phyloP scores from a whole-genome alignment of 805 yeast genomes.

The Candida ascalaphidarum region DNA sequence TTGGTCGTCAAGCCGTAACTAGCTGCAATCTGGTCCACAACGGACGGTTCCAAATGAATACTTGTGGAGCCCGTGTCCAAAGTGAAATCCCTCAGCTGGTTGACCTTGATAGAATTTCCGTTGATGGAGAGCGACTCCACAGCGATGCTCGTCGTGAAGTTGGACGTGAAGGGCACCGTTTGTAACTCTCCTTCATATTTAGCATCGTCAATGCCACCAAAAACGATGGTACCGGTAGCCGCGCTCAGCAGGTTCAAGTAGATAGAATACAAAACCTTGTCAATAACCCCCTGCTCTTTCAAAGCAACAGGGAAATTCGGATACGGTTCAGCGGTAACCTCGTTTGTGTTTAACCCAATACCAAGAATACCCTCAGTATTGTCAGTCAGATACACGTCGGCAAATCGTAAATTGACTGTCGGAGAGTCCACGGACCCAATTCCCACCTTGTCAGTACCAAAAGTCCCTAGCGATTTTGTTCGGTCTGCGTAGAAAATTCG shows the following conservation, averaged over 20 bases:
- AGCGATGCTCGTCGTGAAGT: not conserved
- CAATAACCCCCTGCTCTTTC: constrained; percentile 18
- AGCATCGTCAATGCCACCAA: constrained; percentile 23
- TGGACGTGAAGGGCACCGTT: too few species aligned
- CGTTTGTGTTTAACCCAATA: too few species aligned
- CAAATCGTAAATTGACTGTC: not conserved
- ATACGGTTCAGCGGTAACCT: too few species aligned
- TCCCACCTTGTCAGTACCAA: too few species aligned
- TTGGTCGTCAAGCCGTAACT: too few species aligned
- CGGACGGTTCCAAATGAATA: too few species aligned
- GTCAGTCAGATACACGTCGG: not conserved
- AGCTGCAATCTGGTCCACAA: too few species aligned
- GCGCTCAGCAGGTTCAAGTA: constrained; percentile 11
- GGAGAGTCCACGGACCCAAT: not conserved
- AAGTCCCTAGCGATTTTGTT: too few species aligned
- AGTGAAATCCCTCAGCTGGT: constrained; percentile 27
- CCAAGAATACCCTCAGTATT: too few species aligned
- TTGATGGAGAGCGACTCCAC: too few species aligned
- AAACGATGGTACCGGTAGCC: constrained; percentile 13
- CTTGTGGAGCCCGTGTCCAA: too few species aligned
- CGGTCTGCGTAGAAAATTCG: too few species aligned
- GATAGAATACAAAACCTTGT: constrained; percentile 14
- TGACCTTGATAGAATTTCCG: constrained; percentile 19
- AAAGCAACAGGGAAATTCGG: constrained; percentile 12
- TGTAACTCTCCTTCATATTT: constrained; percentile 12